These are phyloP conservation scores for Helianthus tuberosus DNA, from an alignment of 129 eudicot species.

Conservation along the genomic window DNA sequence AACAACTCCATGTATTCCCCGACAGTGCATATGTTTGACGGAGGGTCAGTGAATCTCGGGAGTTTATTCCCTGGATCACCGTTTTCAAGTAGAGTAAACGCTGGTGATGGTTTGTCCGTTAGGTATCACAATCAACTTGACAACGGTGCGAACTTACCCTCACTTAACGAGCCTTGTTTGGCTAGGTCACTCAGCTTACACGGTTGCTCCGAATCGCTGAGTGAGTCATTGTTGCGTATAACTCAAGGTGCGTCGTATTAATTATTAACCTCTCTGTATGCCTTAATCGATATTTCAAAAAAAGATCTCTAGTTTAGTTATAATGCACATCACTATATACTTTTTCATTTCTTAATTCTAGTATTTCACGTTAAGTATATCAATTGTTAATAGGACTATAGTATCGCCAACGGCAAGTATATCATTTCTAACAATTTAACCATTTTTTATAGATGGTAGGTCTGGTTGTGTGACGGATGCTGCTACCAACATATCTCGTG, in stretches of 20 bases:
- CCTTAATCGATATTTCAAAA: not conserved
- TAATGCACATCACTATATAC: not conserved
- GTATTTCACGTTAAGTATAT: not conserved
- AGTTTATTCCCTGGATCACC: constrained; percentile 61
- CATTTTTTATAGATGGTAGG: constrained; percentile 52
- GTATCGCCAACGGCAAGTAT: no score
- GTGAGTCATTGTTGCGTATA: constrained; percentile 55
- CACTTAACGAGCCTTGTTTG: constrained; percentile 74
- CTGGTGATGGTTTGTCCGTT: constrained; percentile 51
- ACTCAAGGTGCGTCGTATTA: constrained; percentile 51
- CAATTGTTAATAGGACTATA: not conserved
- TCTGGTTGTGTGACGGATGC: constrained; percentile 41
- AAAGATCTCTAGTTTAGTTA: not conserved
- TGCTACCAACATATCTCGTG: constrained; percentile 53
- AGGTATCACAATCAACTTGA: constrained; percentile 34
- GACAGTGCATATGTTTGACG: constrained; percentile 64
- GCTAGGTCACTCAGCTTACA: constrained; percentile 88
- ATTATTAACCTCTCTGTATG: constrained; percentile 12
- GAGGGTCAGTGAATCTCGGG: constrained; percentile 39
- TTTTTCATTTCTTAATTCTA: not conserved
- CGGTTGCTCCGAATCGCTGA: constrained; percentile 76
- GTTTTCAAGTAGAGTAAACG: constrained; percentile 57
- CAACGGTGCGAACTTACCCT: constrained; percentile 40
- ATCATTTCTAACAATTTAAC: not conserved
- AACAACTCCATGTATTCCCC: constrained; percentile 77